Evolutionary conservation across 2,329 filamentous ascomycete species (phyloP), one percentile per base, ranked within the genome.

Genomic region (Cladophialophora yegresii): DNA sequence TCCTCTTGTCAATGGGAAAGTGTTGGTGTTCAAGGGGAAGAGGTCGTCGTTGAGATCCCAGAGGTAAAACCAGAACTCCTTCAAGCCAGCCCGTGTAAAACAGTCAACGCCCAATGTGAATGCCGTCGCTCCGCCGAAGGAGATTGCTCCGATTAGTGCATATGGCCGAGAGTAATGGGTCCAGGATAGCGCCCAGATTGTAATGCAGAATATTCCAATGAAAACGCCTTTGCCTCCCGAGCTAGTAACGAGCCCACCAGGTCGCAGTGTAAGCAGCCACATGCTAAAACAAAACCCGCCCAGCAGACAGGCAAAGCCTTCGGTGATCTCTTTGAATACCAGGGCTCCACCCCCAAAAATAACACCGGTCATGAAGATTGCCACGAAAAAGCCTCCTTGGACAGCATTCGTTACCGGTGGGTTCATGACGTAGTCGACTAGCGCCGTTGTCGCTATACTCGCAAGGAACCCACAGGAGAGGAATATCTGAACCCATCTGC

Each of bases 1-100:
- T 2, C 91, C 91, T 71, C 88, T 89, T 0, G 92, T 97, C 12
- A 96, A 79, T 0, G 93, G 93, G 74, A 96, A 98, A 0, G 90
- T 92, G 54, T 83, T 81, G 1, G 89, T 89, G 43, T 86, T 84
- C 1, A 92, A 78, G 0, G 93, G 93, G 72, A 98, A 98, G 0
- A 92, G 80, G 57, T 89, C 83, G 49, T 87, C 81, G 75, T 97
- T 97, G 45, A 98, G 77, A 53, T 79, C 80, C 93, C 93, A 98
- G 43, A 96, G 83, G 75, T 96, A 98, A 5, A 91, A 84, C 93
- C 93, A 98, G 71, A 97, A 97, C 75, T 98, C 93, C 76, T 96
- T 97, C 71, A 96, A 80, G 0, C 93, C 93, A n/a, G 92, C 92
- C 67, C 87, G 83, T 72, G 88, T 93, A 72, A 93, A 96, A 76